Percentiles rank a stretch among this genome's conserved stretches.
Evolutionary conservation across 2,329 filamentous ascomycete species (phyloP).

Genomic region (Xylariales sp.): DNA sequence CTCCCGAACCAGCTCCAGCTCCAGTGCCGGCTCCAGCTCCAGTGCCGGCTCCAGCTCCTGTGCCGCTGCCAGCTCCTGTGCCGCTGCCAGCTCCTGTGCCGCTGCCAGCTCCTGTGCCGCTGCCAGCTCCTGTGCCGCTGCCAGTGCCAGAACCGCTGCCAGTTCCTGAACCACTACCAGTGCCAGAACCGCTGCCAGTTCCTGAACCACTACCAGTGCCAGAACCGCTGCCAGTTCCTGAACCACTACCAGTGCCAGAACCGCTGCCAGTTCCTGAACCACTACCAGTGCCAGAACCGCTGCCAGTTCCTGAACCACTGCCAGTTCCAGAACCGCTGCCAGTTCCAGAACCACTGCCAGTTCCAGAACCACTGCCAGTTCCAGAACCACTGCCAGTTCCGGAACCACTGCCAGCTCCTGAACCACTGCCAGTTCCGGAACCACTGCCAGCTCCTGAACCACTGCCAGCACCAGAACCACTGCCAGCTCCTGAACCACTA

Average conservation of each 20-base stretch:
- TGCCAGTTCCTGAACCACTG: neutral
- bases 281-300: too few relatives aligned
- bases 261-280: slow-evolving; percentile 6
- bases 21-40: neutral
- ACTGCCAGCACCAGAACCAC: too few relatives aligned
- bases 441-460: too few relatives aligned
- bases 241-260: slow-evolving; percentile 5
- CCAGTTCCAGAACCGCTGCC: neutral
- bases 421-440: too few relatives aligned
- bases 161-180: slow-evolving; percentile 3
- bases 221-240: neutral
- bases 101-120: neutral
- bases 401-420: too few relatives aligned
- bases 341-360: neutral
- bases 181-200: slow-evolving; percentile 3
- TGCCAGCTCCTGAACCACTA: too few relatives aligned
- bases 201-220: neutral
- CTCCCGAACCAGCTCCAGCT: neutral
- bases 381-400: too few relatives aligned
- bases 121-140: too few relatives aligned
- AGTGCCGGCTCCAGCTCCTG: slow-evolving; percentile 1
- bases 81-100: slow-evolving; percentile 4
- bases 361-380: too few relatives aligned
- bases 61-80: neutral
- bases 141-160: too few relatives aligned